A percentile compares a stretch with the other conserved stretches of the same genome.
These are phyloP conservation scores for Aspergillus egyptiacus DNA, from an alignment of 495 filamentous ascomycete species.

Conservation along the genomic window DNA sequence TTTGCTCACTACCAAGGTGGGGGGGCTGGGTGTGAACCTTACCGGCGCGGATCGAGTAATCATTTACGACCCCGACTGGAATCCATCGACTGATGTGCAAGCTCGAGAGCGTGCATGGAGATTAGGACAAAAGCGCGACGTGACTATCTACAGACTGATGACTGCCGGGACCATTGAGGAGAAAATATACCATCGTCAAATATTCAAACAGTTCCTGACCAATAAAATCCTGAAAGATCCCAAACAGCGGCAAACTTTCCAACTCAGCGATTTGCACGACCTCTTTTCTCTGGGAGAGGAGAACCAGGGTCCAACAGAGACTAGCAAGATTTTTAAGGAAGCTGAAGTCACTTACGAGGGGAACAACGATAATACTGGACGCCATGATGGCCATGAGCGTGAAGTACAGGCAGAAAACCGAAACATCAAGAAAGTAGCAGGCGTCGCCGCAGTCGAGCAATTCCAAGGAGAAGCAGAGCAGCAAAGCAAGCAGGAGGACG, in stretches of 20 bases:
- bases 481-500: constrained; percentile 28
- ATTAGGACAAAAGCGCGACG: constrained; percentile 86
- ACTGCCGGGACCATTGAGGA: constrained; percentile 97
- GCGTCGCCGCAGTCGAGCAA: constrained; percentile 53
- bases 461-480: constrained; percentile 42
- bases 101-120: constrained; percentile 96
- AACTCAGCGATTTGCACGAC: constrained; percentile 80
- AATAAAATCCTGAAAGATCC: constrained; percentile 93
- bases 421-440: constrained; percentile 47
- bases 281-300: constrained; percentile 75
- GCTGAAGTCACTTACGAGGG: constrained; percentile 61
- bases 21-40: constrained; percentile 87
- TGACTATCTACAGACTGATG: constrained; percentile 92
- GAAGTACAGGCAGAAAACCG: constrained; percentile 26
- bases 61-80: constrained; percentile 98
- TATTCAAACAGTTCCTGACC: constrained; percentile 92
- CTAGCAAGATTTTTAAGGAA: constrained; percentile 74
- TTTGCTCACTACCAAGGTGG: constrained; percentile 89
- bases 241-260: constrained; percentile 80
- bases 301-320: constrained; percentile 69
- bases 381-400: constrained; percentile 4
- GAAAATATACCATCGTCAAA: constrained; percentile 97
- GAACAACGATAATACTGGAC: constrained; percentile 17
- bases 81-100: constrained; percentile 88
- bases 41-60: constrained; percentile 94